These are phyloP conservation scores for Solanum microdontum DNA, from an alignment of 257 asterid genomes.

Conservation along the genomic window DNA sequence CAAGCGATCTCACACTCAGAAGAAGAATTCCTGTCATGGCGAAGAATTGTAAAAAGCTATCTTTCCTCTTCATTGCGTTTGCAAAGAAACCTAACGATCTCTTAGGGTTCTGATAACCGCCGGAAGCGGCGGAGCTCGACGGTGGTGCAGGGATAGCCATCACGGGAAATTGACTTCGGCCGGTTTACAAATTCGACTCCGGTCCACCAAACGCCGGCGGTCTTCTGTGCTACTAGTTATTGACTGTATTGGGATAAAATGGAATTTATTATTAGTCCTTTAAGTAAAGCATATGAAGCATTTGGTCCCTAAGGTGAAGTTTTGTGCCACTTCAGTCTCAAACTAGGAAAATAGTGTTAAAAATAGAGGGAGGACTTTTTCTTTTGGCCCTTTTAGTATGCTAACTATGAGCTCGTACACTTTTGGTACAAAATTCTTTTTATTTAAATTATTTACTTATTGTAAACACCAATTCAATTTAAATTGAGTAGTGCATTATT, in stretches of 20 bases:
- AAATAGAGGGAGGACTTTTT: background rate
- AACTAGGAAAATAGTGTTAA: background rate
- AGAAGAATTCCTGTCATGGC: constrained; percentile 70
- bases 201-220: background rate
- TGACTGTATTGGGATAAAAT: background rate
- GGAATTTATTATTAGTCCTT: background rate
- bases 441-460: background rate
- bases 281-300: background rate
- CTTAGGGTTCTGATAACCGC: constrained; percentile 19
- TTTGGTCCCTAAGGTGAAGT: background rate
- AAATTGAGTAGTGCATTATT: background rate
- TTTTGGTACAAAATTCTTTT: background rate
- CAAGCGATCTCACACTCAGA: constrained; percentile 54
- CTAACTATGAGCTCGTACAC: background rate
- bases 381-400: background rate
- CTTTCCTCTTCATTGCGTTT: constrained; percentile 45
- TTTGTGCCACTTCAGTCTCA: background rate
- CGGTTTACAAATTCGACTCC: background rate
- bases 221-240: background rate
- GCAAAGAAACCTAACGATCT: constrained; percentile 31
- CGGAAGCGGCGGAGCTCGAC: constrained; percentile 14
- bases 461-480: background rate
- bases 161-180: background rate
- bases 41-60: constrained; percentile 48
- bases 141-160: constrained; percentile 31